Percentiles rank a stretch among this genome's conserved stretches.
Evolutionary conservation across 1,139 yeast genomes (phyloP).

Genomic region (Candida glucosophila): DNA sequence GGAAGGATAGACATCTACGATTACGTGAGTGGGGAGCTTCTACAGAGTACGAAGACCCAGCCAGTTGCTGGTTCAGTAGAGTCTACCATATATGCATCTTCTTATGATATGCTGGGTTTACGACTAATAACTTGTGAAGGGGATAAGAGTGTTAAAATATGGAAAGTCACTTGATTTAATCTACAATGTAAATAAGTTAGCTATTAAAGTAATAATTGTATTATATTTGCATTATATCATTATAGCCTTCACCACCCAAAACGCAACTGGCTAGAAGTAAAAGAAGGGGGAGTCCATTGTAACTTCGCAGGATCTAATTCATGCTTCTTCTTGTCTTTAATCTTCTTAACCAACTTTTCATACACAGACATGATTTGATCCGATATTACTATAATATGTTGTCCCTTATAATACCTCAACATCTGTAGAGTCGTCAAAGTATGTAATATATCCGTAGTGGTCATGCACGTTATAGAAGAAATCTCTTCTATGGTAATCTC

Average conservation of each 20-base stretch:
- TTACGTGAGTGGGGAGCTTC: conserved; percentile 59
- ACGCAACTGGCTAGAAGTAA: conserved; percentile 90
- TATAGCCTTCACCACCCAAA: conserved; percentile 68
- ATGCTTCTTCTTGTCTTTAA: conserved; percentile 61
- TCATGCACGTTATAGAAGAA: conserved; percentile 82
- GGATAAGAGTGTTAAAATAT: conserved; percentile 81
- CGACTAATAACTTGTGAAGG: conserved; percentile 81
- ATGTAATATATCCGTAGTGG: conserved; percentile 90
- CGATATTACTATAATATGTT: conserved; percentile 85
- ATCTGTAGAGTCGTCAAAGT: conserved; percentile 88
- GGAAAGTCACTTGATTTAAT: conserved; percentile 39
- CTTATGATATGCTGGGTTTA: conserved; percentile 74
- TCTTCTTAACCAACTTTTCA: conserved; percentile 55
- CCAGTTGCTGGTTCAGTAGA: conserved; percentile 65
- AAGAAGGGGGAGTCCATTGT: conserved; percentile 92
- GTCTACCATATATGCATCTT: conserved; percentile 60
- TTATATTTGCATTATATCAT: background rate
- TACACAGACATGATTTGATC: conserved; percentile 75
- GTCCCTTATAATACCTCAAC: conserved; percentile 89
- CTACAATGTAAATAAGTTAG: conserved; percentile 1
- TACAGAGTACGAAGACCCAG: conserved; percentile 45
- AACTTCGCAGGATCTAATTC: conserved; percentile 65
- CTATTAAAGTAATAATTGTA: too few relatives aligned
- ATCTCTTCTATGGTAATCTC: conserved; percentile 93
- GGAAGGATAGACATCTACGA: conserved; percentile 76